Evolutionary conservation across 73 alveolate genomes (phyloP).

Genomic region (Paramecium tetraurelia): DNA sequence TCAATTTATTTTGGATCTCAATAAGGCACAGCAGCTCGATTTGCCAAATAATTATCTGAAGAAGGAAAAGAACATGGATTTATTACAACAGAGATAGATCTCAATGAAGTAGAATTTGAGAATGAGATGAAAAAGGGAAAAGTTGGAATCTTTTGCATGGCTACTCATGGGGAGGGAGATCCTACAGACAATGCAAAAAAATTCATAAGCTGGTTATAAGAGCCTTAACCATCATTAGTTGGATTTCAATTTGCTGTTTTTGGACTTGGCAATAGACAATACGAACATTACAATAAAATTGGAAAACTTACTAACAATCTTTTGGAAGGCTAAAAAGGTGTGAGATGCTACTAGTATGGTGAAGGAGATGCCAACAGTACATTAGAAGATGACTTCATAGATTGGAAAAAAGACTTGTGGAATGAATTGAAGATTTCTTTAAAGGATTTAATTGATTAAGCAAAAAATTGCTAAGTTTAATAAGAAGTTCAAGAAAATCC

Average conservation of each 20-base stretch:
- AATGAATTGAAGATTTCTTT: slow-evolving; percentile 41
- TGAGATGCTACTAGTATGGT: slow-evolving; percentile 64
- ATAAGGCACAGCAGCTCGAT: slow-evolving; percentile 58
- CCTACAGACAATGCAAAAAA: slow-evolving; percentile 81
- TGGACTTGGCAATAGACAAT: slow-evolving; percentile 79
- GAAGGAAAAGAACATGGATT: slow-evolving; percentile 55
- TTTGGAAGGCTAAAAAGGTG: slow-evolving; percentile 66
- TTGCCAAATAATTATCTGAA: slow-evolving; percentile 48
- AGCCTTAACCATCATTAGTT: slow-evolving; percentile 49
- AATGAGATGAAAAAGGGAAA: slow-evolving; percentile 28
- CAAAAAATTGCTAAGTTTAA: not conserved
- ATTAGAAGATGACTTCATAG: slow-evolving; percentile 73
- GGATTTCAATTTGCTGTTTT: slow-evolving; percentile 67
- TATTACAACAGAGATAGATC: slow-evolving; percentile 23
- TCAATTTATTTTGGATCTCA: slow-evolving; percentile 47
- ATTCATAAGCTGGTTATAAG: slow-evolving; percentile 65
- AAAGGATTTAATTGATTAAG: not conserved
- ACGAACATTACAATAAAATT: slow-evolving; percentile 73
- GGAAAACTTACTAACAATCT: slow-evolving; percentile 67
- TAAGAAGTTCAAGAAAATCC: not conserved
- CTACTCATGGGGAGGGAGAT: slow-evolving; percentile 85
- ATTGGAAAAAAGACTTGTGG: slow-evolving; percentile 75
- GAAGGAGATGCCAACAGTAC: slow-evolving; percentile 73
- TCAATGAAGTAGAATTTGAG: slow-evolving; percentile 70
- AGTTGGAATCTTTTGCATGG: slow-evolving; percentile 65